Evolutionary conservation across 2,329 filamentous ascomycete species (phyloP).

Genomic region (Pseudocercospora fuligena): DNA sequence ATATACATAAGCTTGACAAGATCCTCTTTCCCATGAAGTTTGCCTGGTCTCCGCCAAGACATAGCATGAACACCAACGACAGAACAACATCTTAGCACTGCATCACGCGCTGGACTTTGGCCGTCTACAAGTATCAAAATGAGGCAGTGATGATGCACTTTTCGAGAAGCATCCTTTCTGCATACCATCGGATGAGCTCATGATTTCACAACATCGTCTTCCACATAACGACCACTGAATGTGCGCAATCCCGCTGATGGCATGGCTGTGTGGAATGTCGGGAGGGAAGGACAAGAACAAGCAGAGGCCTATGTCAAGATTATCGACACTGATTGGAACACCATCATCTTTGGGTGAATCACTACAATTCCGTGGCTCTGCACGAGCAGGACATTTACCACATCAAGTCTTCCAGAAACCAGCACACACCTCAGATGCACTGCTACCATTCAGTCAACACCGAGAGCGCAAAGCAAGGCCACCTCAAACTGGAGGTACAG

Average conservation of each 20-base stretch:
- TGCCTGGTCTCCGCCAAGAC: neutral
- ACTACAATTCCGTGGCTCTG: neutral
- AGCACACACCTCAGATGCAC: neutral
- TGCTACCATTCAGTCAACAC: neutral
- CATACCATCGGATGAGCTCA: neutral
- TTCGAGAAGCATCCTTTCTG: neutral
- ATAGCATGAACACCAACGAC: neutral
- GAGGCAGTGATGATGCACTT: neutral
- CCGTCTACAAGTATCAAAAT: neutral
- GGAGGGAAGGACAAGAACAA: neutral
- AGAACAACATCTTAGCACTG: neutral
- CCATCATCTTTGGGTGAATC: neutral
- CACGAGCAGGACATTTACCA: slow-evolving; percentile 1
- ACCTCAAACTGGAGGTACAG: neutral
- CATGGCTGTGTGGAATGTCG: neutral
- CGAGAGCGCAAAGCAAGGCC: slow-evolving; percentile 1
- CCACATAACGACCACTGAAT: neutral
- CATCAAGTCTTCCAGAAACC: slow-evolving; percentile 4
- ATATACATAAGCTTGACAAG: neutral
- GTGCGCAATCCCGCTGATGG: slow-evolving; percentile 4
- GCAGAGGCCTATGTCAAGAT: slow-evolving; percentile 1
- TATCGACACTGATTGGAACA: neutral
- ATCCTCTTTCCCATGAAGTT: neutral
- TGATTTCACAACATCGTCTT: neutral
- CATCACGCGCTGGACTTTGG: neutral